Conservation (phyloP, 2,329 filamentous ascomycete species). For the Sclerotinia borealis region DNA sequence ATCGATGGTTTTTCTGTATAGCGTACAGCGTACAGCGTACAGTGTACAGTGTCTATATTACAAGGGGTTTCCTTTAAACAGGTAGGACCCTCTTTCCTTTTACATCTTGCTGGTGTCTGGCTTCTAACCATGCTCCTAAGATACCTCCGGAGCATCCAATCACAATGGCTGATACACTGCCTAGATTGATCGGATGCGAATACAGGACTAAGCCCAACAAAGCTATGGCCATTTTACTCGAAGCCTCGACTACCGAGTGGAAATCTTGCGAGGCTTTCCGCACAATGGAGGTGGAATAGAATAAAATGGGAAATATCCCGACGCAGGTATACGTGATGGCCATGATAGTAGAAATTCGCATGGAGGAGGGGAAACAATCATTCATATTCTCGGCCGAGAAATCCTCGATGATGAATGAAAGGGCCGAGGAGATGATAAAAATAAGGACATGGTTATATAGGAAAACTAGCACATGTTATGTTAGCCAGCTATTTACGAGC, state of each 20-base stretch:
- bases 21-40: no score
- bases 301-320: conserved; percentile 1
- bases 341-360: not conserved
- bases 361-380: conserved; percentile 1
- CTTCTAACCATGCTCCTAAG: not conserved
- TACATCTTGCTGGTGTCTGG: not conserved
- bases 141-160: conserved; percentile 3
- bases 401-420: conserved; percentile 7
- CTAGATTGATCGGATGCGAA: not conserved
- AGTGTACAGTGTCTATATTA: not conserved
- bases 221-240: not conserved
- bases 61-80: not conserved
- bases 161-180: not conserved
- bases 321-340: conserved; percentile 7
- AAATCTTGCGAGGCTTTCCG: not conserved
- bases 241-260: not conserved
- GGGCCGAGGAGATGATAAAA: not conserved
- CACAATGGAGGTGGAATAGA: not conserved
- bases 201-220: conserved; percentile 4
- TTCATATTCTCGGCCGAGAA: conserved; percentile 11
- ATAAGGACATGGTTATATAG: conserved; percentile 6
- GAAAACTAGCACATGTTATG: conserved; percentile 2
- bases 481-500: not conserved
- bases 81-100: not conserved
- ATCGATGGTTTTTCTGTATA: not conserved